Base-by-base conservation (phyloP, 2,329 filamentous ascomycete genomes). In the Hypoxylon sp. region DNA sequence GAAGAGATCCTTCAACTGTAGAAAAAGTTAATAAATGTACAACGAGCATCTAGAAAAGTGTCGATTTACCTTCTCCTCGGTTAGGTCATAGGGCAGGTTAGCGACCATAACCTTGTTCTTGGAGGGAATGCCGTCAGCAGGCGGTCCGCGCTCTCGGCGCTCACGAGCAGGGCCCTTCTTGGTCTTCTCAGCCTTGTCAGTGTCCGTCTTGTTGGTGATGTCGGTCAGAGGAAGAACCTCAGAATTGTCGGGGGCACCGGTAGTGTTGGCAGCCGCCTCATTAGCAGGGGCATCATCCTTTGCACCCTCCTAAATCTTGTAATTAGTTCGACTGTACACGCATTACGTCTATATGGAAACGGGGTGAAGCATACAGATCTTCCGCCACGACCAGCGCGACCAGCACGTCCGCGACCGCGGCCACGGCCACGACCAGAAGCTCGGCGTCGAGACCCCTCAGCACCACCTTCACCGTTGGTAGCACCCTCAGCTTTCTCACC, bases 41-140 rank as follows among this genome's bases (percentile, higher is more conserved):
- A 24, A 31, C 11, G 46, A 47, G 24, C 10, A 5, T 17, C 14
- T n/a, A 11, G 6, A 9, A 29, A 37, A 5, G 39, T 19, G 11
- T 37, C 54, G 67, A 79, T 87, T 74, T 84, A 97, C 95, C 90
- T 95, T 97, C 79, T 98, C 94, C 86, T 99, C 96, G 77, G 92
- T 95, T 82, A 98, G 89, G 85, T 99, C 95, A 80, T 99, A 99
- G 58, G 96, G 96, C 71, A 99, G 90, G 87, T 99, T 99, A 79
- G 96, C 96, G 79, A 99, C 96, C 96, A 99, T 99, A 84, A 99
- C 94, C 92, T 99, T 99, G 83, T 93, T 98, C 91, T 98, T 98
- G 83, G 95, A 98, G 74, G 96, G 92, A 79, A 99, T 93, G 76
- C 96, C 96, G 81, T 99, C 95, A 83, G 97, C 95, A 68, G 96